Conservation (phyloP, 805 yeast species). For the Pichia manshurica region DNA sequence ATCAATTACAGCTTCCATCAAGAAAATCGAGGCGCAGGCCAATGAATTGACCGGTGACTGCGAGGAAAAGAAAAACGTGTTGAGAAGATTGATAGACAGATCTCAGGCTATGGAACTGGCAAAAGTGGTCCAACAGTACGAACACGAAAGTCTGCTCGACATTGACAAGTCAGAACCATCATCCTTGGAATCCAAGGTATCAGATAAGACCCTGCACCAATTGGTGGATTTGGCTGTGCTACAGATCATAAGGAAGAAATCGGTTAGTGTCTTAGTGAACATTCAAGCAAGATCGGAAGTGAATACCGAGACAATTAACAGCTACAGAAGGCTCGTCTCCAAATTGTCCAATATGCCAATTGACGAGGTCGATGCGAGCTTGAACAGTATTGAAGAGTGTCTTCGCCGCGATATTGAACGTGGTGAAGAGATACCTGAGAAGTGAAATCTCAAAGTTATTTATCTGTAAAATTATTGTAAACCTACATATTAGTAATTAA, state of each 20-base stretch:
- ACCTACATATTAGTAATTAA: no score
- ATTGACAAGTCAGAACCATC: conserved; percentile 20
- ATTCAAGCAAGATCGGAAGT: conserved; percentile 35
- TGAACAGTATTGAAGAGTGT: conserved; percentile 49
- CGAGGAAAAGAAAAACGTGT: conserved; percentile 14
- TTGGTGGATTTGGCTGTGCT: conserved; percentile 43
- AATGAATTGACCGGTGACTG: conserved; percentile 15
- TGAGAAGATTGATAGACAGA: conserved; percentile 32
- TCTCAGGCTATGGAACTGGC: conserved; percentile 43
- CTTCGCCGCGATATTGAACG: conserved; percentile 9
- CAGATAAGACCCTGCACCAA: conserved; percentile 9
- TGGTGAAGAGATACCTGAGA: not conserved
- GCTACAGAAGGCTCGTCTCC: conserved; percentile 63
- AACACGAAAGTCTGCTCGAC: conserved; percentile 22
- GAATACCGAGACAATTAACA: conserved; percentile 51
- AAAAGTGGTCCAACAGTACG: conserved; percentile 35
- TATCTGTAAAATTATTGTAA: not conserved
- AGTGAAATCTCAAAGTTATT: not conserved
- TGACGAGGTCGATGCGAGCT: conserved; percentile 59
- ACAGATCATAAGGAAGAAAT: conserved; percentile 49
- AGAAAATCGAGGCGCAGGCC: conserved; percentile 22
- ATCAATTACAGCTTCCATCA: conserved; percentile 17
- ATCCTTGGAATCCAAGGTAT: conserved; percentile 13
- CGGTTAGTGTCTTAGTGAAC: conserved; percentile 42
- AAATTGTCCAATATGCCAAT: conserved; percentile 62